Conservation (phyloP, 768 basidiomycete species). For the Lactifluus volemus region DNA sequence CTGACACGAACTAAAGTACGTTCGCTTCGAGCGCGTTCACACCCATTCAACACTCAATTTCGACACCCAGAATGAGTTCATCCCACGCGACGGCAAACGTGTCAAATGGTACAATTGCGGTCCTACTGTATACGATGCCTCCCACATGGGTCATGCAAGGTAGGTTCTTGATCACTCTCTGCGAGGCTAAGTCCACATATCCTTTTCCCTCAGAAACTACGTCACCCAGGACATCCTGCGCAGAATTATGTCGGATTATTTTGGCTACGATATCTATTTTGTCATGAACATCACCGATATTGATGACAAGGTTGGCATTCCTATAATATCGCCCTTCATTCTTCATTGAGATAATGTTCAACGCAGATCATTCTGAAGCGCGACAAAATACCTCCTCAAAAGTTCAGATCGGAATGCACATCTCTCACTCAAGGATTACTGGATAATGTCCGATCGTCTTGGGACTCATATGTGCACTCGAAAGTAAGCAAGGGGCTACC, state of each 20-base stretch:
- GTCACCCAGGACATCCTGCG: slow-evolving; percentile 89
- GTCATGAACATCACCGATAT: slow-evolving; percentile 99
- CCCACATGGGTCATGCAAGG: slow-evolving; percentile 99
- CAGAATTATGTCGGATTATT: slow-evolving; percentile 89
- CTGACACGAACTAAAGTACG: slow-evolving; percentile 81
- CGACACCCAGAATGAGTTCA: slow-evolving; percentile 58
- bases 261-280: slow-evolving; percentile 95
- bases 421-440: slow-evolving; percentile 52
- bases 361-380: slow-evolving; percentile 81
- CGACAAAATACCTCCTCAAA: slow-evolving; percentile 69
- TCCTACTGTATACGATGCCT: slow-evolving; percentile 96
- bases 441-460: slow-evolving; percentile 48
- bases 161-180: slow-evolving; percentile 25
- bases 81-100: slow-evolving; percentile 55
- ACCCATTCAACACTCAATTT: neutral
- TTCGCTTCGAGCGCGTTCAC: slow-evolving; percentile 5
- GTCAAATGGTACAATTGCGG: slow-evolving; percentile 99
- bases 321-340: slow-evolving; percentile 11
- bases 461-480: slow-evolving; percentile 52
- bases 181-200: neutral
- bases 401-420: slow-evolving; percentile 46
- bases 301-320: slow-evolving; percentile 78
- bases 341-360: neutral
- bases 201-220: slow-evolving; percentile 62
- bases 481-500: slow-evolving; percentile 60